Percentiles rank a stretch among this genome's conserved stretches.
Conservation (phyloP, 108 stramenopile genomes). For the Nannochloropsis gaditana region DNA sequence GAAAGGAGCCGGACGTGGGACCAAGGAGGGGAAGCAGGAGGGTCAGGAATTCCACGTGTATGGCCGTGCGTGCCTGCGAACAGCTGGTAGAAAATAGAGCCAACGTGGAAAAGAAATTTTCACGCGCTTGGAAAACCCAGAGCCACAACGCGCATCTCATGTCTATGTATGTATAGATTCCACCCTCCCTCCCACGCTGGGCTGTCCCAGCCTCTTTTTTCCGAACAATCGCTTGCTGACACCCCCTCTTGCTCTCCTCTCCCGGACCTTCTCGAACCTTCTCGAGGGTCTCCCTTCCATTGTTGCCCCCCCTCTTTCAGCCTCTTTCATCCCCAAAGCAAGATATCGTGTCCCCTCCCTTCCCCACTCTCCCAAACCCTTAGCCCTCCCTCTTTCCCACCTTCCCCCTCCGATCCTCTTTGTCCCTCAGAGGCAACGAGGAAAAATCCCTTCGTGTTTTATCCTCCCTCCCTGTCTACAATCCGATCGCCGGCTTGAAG, state of each 20-base stretch:
- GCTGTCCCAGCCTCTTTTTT: too few relatives aligned
- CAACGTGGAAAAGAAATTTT: too few relatives aligned
- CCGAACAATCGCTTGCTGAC: too few relatives aligned
- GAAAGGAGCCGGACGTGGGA: not conserved
- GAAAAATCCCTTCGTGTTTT: not conserved
- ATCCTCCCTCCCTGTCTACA: not conserved
- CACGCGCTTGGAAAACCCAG: too few relatives aligned
- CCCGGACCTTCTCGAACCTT: not conserved
- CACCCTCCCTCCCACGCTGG: too few relatives aligned
- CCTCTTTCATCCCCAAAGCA: not conserved
- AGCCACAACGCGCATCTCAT: too few relatives aligned
- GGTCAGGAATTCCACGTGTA: too few relatives aligned
- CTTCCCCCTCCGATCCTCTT: not conserved
- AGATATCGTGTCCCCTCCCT: not conserved
- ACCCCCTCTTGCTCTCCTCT: not conserved
- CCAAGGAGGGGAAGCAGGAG: too few relatives aligned
- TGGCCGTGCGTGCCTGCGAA: too few relatives aligned
- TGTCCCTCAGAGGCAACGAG: not conserved
- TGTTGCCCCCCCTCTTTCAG: not conserved
- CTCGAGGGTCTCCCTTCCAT: not conserved
- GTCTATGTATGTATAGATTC: too few relatives aligned
- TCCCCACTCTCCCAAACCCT: not conserved
- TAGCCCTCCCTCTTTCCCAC: not conserved
- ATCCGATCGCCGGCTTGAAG: constrained; percentile 69
- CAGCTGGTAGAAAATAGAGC: too few relatives aligned